Percentiles rank a stretch among this genome's conserved stretches.
Evolutionary conservation across 805 yeast genomes (phyloP).

Genomic region (Yarrowia phangngaensis): DNA sequence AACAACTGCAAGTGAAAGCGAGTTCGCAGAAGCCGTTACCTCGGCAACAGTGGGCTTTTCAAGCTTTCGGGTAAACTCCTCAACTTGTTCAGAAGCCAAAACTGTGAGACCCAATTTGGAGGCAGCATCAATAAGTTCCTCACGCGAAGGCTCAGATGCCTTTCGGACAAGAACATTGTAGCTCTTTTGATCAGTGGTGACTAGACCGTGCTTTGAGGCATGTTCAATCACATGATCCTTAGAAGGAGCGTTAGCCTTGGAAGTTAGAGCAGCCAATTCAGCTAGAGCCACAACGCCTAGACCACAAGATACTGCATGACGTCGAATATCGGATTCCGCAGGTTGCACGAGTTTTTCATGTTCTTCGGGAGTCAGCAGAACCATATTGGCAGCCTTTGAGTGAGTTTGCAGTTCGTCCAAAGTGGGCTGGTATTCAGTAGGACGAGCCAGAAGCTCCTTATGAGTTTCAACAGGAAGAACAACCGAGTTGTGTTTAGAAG

Average conservation of each 20-base stretch:
- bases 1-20: constrained; percentile 37
- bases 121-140: constrained; percentile 28
- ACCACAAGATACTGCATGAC: constrained; percentile 32
- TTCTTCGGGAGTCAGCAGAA: constrained; percentile 11
- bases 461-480: neutral
- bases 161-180: constrained; percentile 30
- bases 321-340: constrained; percentile 1
- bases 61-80: constrained; percentile 28
- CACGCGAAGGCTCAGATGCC: constrained; percentile 27
- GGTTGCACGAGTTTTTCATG: constrained; percentile 6
- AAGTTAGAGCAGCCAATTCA: constrained; percentile 37
- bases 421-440: constrained; percentile 27
- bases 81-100: constrained; percentile 29
- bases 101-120: constrained; percentile 30
- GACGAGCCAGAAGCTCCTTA: constrained; percentile 6
- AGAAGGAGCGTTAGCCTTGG: constrained; percentile 30
- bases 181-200: constrained; percentile 26
- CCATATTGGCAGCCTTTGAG: constrained; percentile 35
- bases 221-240: constrained; percentile 36
- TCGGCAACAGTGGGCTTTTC: constrained; percentile 34
- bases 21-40: constrained; percentile 36
- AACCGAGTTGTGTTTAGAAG: neutral
- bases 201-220: constrained; percentile 36
- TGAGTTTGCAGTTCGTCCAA: constrained; percentile 29
- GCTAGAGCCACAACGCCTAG: constrained; percentile 39